Conservation (phyloP, 768 basidiomycete species). For the Mycena pura region DNA sequence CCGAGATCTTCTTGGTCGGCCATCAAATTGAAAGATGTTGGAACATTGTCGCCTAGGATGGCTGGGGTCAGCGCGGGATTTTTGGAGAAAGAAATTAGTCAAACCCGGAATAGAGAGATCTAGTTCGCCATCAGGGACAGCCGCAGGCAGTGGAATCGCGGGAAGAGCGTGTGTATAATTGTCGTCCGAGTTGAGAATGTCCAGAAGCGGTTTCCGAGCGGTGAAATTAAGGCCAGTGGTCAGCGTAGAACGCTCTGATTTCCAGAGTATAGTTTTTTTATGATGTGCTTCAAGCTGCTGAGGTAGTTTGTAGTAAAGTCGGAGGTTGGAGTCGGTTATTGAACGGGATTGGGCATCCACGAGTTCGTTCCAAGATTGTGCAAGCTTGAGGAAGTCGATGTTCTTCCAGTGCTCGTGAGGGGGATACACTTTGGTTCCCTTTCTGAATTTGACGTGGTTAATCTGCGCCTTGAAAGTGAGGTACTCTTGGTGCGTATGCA, state of each 20-base stretch:
- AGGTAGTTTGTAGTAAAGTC: conserved; percentile 1
- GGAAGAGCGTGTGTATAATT: background rate
- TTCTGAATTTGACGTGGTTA: background rate
- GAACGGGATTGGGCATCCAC: background rate
- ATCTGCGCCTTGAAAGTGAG: background rate
- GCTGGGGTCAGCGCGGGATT: background rate
- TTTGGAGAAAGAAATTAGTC: background rate
- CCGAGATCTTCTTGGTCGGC: background rate
- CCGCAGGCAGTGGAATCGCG: background rate
- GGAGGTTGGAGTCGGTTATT: background rate
- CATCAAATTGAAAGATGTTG: background rate
- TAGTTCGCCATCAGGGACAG: background rate
- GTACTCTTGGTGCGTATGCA: background rate
- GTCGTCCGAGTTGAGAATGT: background rate
- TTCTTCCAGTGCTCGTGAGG: background rate
- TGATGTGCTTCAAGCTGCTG: background rate
- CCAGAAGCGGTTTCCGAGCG: background rate
- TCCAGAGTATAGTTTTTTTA: background rate
- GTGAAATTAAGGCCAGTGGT: background rate
- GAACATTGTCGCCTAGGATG: background rate
- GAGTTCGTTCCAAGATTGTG: background rate
- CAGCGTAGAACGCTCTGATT: background rate
- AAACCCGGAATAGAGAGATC: background rate
- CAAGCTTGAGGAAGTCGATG: background rate
- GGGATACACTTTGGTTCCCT: background rate